Evolutionary conservation across 345 rosid genomes (phyloP), one percentile per base, ranked within the genome.

Genomic region (Turritis glabra): DNA sequence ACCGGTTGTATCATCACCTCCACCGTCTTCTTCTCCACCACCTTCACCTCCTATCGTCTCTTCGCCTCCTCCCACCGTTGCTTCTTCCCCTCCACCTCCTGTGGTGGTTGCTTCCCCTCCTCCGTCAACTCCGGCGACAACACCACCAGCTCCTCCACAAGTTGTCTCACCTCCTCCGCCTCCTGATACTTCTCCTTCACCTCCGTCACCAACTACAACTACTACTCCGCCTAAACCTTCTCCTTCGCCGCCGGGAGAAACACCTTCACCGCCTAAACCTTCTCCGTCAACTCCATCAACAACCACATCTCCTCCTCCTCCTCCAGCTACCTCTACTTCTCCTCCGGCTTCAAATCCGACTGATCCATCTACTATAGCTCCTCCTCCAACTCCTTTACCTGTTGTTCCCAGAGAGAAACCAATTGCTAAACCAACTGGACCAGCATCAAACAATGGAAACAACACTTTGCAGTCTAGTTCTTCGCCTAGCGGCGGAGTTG

Each of bases 401-500:
- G 55, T 82, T 69, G 67, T 84, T 77, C 97, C 95, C 11, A 78
- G 82, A 1, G 92, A 91, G 82, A 91, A 90, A 78, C 98, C 98
- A 60, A 86, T 80, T 19, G 97, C 92, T 32, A 83, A 76, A 81
- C 40, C 90, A 51, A 88, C 96, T 32, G 77, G 79, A 52, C 47
- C 80, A 77, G 5, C 44, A 60, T 80, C 80, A 43, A 37, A 40
- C 82, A 29, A 82, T 33, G 50, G 81, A 75, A 80, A 64, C 84
- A 23, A 64, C 85, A 35, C 55, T 84, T 26, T 73, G 25, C 26
- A 81, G 8, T 69, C 96, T 5, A 40, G 40, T 40, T 48, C 85
- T 18, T 19, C 71, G 1, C 8, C 0, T 4, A 56, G 22, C 4
- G 76, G 82, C 41, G 86, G 85, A 41, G 61, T 88, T 70, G 83